A percentile compares a stretch with the other conserved stretches of the same genome.
Conservation (phyloP, 2,329 filamentous ascomycete genomes). For the Cyphellophora attinorum region DNA sequence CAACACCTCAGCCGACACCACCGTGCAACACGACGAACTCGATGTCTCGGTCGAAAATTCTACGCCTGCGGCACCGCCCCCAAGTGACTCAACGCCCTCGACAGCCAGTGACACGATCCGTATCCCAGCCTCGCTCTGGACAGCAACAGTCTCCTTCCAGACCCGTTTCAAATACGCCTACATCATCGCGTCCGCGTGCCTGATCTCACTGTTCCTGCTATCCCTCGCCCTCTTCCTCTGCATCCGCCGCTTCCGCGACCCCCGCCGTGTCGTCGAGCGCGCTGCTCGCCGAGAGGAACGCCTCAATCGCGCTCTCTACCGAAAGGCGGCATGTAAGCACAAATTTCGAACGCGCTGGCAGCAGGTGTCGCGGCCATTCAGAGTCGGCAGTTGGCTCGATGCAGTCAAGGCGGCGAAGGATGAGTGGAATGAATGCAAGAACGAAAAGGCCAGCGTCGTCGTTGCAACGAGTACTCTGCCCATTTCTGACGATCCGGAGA, state of each 20-base stretch:
- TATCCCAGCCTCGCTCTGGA: background rate
- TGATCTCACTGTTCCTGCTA: slow-evolving; percentile 27
- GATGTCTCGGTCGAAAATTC: too few species aligned
- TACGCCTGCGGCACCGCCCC: too few species aligned
- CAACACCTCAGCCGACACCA: too few species aligned
- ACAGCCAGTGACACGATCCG: slow-evolving; percentile 3
- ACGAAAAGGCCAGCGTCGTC: slow-evolving; percentile 36
- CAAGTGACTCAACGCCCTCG: too few species aligned
- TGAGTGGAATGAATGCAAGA: slow-evolving; percentile 26
- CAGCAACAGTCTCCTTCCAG: background rate
- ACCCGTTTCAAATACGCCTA: slow-evolving; percentile 3
- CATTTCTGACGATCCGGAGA: slow-evolving; percentile 39
- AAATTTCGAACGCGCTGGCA: slow-evolving; percentile 43
- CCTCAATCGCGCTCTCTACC: slow-evolving; percentile 41
- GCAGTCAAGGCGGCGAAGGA: slow-evolving; percentile 33
- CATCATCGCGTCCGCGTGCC: slow-evolving; percentile 24
- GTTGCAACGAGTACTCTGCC: slow-evolving; percentile 37
- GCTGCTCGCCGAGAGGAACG: slow-evolving; percentile 46
- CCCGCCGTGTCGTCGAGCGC: slow-evolving; percentile 42
- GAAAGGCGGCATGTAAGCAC: slow-evolving; percentile 42
- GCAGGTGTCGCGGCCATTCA: slow-evolving; percentile 23
- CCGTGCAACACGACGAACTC: too few species aligned
- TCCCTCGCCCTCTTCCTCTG: slow-evolving; percentile 34
- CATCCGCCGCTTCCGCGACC: slow-evolving; percentile 38
- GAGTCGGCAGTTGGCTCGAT: too few species aligned